phyloP scores from a whole-genome alignment of 2,329 filamentous ascomycete genomes.

The Hypomyces rosellus region DNA sequence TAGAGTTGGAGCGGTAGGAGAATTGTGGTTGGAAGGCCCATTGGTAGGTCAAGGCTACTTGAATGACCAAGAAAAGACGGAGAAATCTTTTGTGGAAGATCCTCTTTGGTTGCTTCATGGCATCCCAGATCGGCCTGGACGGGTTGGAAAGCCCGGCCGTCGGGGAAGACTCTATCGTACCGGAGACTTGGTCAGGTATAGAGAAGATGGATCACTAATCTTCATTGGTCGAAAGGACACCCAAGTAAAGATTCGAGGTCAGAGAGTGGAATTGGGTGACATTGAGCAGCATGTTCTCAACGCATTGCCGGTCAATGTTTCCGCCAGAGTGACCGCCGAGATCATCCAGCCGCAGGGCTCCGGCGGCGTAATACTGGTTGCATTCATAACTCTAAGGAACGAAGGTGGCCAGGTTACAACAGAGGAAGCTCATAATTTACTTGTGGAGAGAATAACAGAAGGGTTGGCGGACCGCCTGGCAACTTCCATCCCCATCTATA shows the following conservation, averaged over 20 bases:
- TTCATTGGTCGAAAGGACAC: constrained; percentile 49
- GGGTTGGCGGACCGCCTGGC: constrained; percentile 1
- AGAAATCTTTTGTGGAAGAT: background rate
- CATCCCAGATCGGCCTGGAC: no score
- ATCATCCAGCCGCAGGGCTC: no score
- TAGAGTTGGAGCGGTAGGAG: background rate
- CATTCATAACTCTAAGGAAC: no score
- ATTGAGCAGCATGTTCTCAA: constrained; percentile 3
- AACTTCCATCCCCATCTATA: constrained; percentile 7
- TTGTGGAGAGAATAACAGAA: constrained; percentile 9
- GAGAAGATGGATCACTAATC: constrained; percentile 33
- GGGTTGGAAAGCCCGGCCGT: no score
- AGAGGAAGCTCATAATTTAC: no score
- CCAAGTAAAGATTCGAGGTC: constrained; percentile 54
- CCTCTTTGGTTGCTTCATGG: no score
- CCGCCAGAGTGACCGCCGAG: no score
- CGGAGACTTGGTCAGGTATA: constrained; percentile 40
- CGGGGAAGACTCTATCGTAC: constrained; percentile 19
- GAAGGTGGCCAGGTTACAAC: no score
- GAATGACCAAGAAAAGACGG: background rate
- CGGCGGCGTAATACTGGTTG: no score
- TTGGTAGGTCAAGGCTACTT: background rate
- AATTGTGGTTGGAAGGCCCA: background rate
- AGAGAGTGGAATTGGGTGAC: constrained; percentile 40
- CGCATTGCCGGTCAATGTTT: no score